Evolutionary conservation across 495 filamentous ascomycete genomes (phyloP).

Genomic region (Pseudevernia furfuracea): DNA sequence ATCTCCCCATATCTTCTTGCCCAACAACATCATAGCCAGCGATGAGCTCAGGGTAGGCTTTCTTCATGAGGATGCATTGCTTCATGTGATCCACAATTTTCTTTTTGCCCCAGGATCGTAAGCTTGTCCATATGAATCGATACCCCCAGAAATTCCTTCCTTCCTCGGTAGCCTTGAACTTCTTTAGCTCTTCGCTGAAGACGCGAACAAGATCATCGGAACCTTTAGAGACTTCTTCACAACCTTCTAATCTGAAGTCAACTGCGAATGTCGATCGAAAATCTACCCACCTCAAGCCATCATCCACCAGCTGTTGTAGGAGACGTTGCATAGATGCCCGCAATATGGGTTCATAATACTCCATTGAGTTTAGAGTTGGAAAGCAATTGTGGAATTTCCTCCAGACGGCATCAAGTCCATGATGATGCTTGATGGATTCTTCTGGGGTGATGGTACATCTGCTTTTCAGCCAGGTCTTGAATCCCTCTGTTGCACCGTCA

Average conservation of each 20-base stretch:
- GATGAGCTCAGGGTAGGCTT: constrained; percentile 68
- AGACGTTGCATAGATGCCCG: constrained; percentile 62
- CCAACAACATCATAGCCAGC: constrained; percentile 85
- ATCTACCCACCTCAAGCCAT: constrained; percentile 69
- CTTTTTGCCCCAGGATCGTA: constrained; percentile 55
- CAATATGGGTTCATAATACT: constrained; percentile 90
- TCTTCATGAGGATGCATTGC: constrained; percentile 71
- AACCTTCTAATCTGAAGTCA: constrained; percentile 51
- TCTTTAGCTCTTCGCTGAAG: constrained; percentile 70
- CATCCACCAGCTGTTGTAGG: constrained; percentile 57
- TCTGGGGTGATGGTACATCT: constrained; percentile 61
- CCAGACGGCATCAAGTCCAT: constrained; percentile 76
- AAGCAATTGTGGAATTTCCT: constrained; percentile 66
- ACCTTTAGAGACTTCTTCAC: constrained; percentile 51
- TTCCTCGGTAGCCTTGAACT: constrained; percentile 62
- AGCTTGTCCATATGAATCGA: constrained; percentile 77
- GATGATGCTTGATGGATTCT: constrained; percentile 70
- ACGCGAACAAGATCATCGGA: constrained; percentile 59
- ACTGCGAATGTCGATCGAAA: constrained; percentile 53
- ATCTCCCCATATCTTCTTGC: constrained; percentile 69
- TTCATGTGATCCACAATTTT: constrained; percentile 72
- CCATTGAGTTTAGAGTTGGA: constrained; percentile 57
- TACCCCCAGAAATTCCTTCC: constrained; percentile 76
- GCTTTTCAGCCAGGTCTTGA: constrained; percentile 67
- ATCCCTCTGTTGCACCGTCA: constrained; percentile 57